Evolutionary conservation across 2,329 filamentous ascomycete genomes (phyloP).

Genomic region (Aspergillus eucalypticola): DNA sequence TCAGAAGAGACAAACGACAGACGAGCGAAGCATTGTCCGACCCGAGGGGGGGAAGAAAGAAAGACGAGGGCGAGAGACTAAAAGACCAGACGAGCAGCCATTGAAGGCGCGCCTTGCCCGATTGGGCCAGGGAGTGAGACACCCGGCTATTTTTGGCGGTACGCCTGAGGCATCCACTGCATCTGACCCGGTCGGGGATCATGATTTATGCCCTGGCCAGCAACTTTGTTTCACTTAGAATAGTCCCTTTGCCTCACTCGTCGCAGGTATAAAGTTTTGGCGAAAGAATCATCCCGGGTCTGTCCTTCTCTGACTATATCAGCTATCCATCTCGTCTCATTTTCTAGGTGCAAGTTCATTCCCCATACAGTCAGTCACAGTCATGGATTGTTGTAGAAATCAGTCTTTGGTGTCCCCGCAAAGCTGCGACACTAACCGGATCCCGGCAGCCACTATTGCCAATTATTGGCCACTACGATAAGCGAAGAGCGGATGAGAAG

Average conservation of each 20-base stretch:
- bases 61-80: conserved; percentile 14
- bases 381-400: background rate
- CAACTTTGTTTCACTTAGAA: too few relatives aligned
- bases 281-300: too few relatives aligned
- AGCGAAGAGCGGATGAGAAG: background rate
- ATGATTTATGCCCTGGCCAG: too few relatives aligned
- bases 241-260: too few relatives aligned
- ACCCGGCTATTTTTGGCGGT: conserved; percentile 26
- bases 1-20: conserved; percentile 7
- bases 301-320: too few relatives aligned
- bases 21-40: background rate
- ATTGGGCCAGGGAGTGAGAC: conserved; percentile 23
- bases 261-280: too few relatives aligned
- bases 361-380: too few relatives aligned
- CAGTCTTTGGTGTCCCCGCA: background rate
- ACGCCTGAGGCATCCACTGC: conserved; percentile 16
- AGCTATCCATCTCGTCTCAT: too few relatives aligned
- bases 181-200: background rate
- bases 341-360: too few relatives aligned
- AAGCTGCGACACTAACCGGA: background rate
- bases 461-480: conserved; percentile 6
- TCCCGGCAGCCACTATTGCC: conserved; percentile 9
- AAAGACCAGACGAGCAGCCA: conserved; percentile 7
- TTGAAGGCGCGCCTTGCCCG: conserved; percentile 12
- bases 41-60: conserved; percentile 12